phyloP scores from a whole-genome alignment of 257 asterid genomes.

The Solanum clarkiae region DNA sequence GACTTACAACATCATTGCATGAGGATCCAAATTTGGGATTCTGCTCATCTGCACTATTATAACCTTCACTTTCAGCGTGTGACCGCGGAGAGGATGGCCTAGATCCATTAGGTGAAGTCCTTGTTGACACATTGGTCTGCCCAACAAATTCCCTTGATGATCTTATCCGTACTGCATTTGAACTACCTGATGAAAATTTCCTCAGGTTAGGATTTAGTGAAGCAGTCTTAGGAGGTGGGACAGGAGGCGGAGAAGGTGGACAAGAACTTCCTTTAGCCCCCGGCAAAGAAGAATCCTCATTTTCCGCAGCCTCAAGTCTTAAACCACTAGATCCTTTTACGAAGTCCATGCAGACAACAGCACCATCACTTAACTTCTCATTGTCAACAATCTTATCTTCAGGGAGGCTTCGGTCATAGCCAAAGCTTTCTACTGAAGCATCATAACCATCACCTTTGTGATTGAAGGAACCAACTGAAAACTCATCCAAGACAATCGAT shows the following conservation, averaged over 20 bases:
- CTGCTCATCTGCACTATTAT: conserved; percentile 96
- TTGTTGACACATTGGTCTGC: conserved; percentile 56
- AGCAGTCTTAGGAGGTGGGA: conserved; percentile 82
- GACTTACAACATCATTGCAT: conserved; percentile 79
- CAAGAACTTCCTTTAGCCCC: conserved; percentile 41
- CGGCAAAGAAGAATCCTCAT: conserved; percentile 41
- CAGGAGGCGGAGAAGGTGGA: conserved; percentile 98
- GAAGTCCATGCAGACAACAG: conserved; percentile 25
- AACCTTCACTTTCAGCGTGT: conserved; percentile 88
- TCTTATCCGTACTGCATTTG: conserved; percentile 42
- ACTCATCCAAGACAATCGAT: conserved; percentile 35
- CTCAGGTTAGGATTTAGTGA: conserved; percentile 28
- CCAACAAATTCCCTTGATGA: conserved; percentile 55
- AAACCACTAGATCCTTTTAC: conserved; percentile 29
- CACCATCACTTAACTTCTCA: conserved; percentile 7
- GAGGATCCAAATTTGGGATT: conserved; percentile 50
- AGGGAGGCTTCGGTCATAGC: conserved; percentile 18
- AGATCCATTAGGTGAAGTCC: conserved; percentile 83
- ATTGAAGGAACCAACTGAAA: conserved; percentile 26
- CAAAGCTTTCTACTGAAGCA: conserved; percentile 21
- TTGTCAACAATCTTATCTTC: conserved; percentile 22
- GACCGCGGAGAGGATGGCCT: conserved; percentile 95
- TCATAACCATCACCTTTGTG: conserved; percentile 35
- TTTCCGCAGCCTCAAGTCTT: conserved; percentile 37
- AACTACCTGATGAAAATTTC: conserved; percentile 33